Percentiles rank a stretch among this genome's conserved stretches.
These are phyloP conservation scores for Grosmannia serpens DNA, from an alignment of 2,329 filamentous ascomycete species.

Conservation along the genomic window DNA sequence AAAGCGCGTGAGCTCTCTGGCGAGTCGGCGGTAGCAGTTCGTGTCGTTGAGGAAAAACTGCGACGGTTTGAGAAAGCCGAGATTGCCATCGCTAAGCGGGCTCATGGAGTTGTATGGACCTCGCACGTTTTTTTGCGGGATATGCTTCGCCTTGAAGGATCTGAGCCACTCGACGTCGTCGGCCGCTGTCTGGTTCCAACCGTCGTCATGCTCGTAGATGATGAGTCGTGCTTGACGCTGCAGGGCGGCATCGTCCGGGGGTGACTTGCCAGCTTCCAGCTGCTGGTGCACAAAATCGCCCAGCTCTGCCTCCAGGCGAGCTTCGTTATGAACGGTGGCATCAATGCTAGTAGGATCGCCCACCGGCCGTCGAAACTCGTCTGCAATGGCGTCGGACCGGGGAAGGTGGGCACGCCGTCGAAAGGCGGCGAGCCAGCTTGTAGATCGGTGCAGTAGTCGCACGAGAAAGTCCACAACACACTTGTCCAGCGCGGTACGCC, in stretches of 20 bases:
- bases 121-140: not conserved
- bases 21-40: slow-evolving; percentile 47
- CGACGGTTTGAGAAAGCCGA: slow-evolving; percentile 15
- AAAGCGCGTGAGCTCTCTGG: slow-evolving; percentile 41
- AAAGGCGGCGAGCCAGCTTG: slow-evolving; percentile 45
- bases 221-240: slow-evolving; percentile 47
- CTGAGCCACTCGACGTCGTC: slow-evolving; percentile 43
- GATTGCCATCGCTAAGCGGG: not conserved
- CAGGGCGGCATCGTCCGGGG: slow-evolving; percentile 38
- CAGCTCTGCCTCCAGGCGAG: slow-evolving; percentile 43
- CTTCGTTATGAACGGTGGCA: slow-evolving; percentile 48
- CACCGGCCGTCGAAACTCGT: slow-evolving; percentile 32
- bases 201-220: slow-evolving; percentile 50
- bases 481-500: slow-evolving; percentile 27
- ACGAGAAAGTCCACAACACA: slow-evolving; percentile 44
- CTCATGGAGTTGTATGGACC: not conserved
- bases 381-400: slow-evolving; percentile 41
- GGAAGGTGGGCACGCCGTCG: slow-evolving; percentile 45
- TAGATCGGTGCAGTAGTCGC: slow-evolving; percentile 36
- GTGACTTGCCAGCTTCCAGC: slow-evolving; percentile 31
- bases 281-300: slow-evolving; percentile 38
- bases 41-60: slow-evolving; percentile 45
- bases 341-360: slow-evolving; percentile 44
- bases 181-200: slow-evolving; percentile 52
- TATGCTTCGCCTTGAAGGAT: slow-evolving; percentile 36